Evolutionary conservation across 2,329 filamentous ascomycete species (phyloP), one percentile per base, ranked within the genome.

Genomic region (Knufia fluminis): DNA sequence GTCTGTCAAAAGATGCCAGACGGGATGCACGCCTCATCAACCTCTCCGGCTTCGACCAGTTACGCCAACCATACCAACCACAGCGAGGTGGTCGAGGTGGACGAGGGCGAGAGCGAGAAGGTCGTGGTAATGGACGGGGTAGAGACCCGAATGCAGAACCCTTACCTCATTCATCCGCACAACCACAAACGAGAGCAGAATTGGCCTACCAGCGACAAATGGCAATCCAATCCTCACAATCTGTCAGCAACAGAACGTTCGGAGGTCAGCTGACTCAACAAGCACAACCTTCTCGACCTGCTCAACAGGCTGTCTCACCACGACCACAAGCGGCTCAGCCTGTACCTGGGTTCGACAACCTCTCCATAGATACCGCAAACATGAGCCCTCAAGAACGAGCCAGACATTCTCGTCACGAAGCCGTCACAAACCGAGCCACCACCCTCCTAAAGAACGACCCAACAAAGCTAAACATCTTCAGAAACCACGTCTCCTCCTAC

Each of bases 191-290:
- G 43, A 75, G 92, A 62, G 92, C 94, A 55, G 88, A 97, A 66
- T 71, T 95, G 47, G 91, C 92, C 2, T 94, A 88, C 64, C 91
- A 97, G 62, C 77, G 92, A 45, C 88, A 94, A 61, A 82, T 94
- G 74, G 90, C 89, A 35, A 88, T 97, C 44, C 89, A 94, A 59
- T 90, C 83, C 44, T 83, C 88, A 1, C 88, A 94, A 61, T 87
- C 88, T 0, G 77, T 87, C 0, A 80, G 86, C 0, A 83, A 79
- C 39, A 79, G 89, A 38, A 88, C 81, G 2, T 96, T 96, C 69
- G 89, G 90, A 38, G 88, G 89, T 4, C 83, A 88, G 59, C 76
- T 95, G 45, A 86, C 69, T 4, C 67, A 56, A 51, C 66, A 72
- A 46, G 69, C 76, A 33, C 69, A 73, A 23, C 59, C 68, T 32